These are phyloP conservation scores for Suillus americanus DNA, from an alignment of 768 basidiomycete genomes.

Conservation along the genomic window DNA sequence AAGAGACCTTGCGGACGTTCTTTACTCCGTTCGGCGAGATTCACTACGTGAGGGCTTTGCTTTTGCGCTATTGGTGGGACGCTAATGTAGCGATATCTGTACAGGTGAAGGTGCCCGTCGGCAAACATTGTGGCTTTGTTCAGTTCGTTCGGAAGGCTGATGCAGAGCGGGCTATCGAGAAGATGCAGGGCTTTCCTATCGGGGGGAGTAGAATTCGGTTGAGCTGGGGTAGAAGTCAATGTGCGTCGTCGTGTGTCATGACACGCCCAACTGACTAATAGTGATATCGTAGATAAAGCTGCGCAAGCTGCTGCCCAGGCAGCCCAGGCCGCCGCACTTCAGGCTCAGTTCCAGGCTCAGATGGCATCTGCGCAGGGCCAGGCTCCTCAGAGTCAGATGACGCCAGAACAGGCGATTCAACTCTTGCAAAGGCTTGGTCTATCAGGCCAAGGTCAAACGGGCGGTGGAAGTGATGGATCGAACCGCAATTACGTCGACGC, in stretches of 20 bases:
- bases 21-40: conserved; percentile 93
- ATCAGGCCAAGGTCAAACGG: conserved; percentile 33
- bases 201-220: conserved; percentile 89
- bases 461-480: conserved; percentile 12
- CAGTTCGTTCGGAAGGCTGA: conserved; percentile 92
- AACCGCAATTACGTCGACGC: conserved; percentile 12
- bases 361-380: conserved; percentile 17
- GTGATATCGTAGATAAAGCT: conserved; percentile 65
- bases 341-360: conserved; percentile 41
- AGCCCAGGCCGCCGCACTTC: conserved; percentile 72
- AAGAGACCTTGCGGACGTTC: conserved; percentile 88
- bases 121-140: conserved; percentile 95
- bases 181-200: conserved; percentile 96
- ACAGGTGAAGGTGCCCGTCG: conserved; percentile 94
- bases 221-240: conserved; percentile 94
- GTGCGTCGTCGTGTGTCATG: conserved; percentile 34
- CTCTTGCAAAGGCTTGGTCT: conserved; percentile 56
- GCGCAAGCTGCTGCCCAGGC: conserved; percentile 88
- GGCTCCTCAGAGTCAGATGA: conserved; percentile 35
- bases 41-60: conserved; percentile 66
- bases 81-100: conserved; percentile 10
- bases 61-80: conserved; percentile 6
- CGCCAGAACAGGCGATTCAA: conserved; percentile 63
- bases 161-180: conserved; percentile 90
- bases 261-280: conserved; percentile 8